Evolutionary conservation across 1,139 yeast species (phyloP).

Genomic region (Debaryomyces sp.): DNA sequence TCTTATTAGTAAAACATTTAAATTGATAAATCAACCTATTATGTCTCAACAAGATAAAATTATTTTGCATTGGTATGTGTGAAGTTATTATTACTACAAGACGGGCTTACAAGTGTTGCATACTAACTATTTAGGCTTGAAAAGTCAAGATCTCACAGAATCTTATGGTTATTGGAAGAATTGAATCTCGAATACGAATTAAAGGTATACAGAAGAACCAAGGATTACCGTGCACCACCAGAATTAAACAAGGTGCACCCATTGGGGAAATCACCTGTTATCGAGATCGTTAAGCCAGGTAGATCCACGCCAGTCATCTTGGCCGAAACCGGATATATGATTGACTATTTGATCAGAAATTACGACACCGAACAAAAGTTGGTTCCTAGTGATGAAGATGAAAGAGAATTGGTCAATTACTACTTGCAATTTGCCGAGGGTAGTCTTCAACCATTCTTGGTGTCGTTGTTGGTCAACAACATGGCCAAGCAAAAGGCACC

Average conservation of each 20-base stretch:
- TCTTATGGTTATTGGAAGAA: conserved; percentile 43
- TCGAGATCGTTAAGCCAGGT: conserved; percentile 34
- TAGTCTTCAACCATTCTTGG: conserved; percentile 37
- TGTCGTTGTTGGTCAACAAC: conserved; percentile 31
- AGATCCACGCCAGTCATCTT: conserved; percentile 20
- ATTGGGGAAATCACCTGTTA: conserved; percentile 44
- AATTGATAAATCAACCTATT: neutral
- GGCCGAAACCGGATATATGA: conserved; percentile 45
- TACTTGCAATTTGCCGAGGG: conserved; percentile 46
- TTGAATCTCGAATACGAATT: conserved; percentile 38
- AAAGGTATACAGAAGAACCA: conserved; percentile 31
- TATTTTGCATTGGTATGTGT: conserved; percentile 26
- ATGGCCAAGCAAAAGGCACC: conserved; percentile 35
- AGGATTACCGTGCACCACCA: conserved; percentile 37
- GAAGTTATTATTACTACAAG: neutral
- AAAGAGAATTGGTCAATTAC: conserved; percentile 33
- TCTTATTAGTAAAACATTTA: neutral
- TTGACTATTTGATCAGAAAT: conserved; percentile 31
- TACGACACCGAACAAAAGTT: conserved; percentile 33
- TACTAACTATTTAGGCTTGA: conserved; percentile 28
- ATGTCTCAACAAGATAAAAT: conserved; percentile 14
- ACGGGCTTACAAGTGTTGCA: neutral
- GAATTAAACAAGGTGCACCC: conserved; percentile 40
- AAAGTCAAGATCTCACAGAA: conserved; percentile 41
- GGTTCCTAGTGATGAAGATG: conserved; percentile 26